Evolutionary conservation across 768 basidiomycete genomes (phyloP), one percentile per base, ranked within the genome.

Genomic region (Podaxis mareebaensis): DNA sequence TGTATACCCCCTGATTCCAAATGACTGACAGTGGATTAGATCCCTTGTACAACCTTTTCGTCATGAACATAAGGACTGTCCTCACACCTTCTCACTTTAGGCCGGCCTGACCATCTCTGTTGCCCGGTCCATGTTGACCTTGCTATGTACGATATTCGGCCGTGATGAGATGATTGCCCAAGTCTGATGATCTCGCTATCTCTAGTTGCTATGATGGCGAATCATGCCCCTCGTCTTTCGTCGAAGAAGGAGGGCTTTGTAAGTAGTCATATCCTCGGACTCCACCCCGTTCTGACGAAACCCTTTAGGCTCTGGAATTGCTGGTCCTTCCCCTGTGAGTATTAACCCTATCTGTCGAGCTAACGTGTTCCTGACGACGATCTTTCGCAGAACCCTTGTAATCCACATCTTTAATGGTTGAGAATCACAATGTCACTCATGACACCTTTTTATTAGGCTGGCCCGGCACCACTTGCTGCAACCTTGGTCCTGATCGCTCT

Each of bases 401-500:
- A 64, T n/a, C 22, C 13, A 8, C 22, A 64, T 28, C 17, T n/a
- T 8, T 24, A 28, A 36, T 13, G n/a, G 13, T 36, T 17, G 5
- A 17, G 11, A 12, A 52, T 15, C 28, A n/a, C 48, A n/a, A 8
- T n/a, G 33, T 10, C 42, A 38, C 40, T 58, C 52, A 51, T 63
- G 63, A 6, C 17, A 46, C 33, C 15, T 36, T 46, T 51, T 39
- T 22, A 48, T 12, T 57, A 71, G 67, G 70, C 62, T 64, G 52
- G 46, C 71, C 69, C 15, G 67, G 69, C 11, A 66, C 67, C 17
- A 69, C 55, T 38, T 73, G 72, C 65, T 71, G 70, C 70, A 57
- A 60, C 46, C 36, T 70, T 26, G 53, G 56, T 56, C 69, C 72
- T 11, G 70, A 73, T 28, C 57, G 60, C 46, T 63, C 66, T 8